Evolutionary conservation across 148 eudicot species (phyloP), one percentile per base, ranked within the genome.

Genomic region (Euryodendron excelsum): DNA sequence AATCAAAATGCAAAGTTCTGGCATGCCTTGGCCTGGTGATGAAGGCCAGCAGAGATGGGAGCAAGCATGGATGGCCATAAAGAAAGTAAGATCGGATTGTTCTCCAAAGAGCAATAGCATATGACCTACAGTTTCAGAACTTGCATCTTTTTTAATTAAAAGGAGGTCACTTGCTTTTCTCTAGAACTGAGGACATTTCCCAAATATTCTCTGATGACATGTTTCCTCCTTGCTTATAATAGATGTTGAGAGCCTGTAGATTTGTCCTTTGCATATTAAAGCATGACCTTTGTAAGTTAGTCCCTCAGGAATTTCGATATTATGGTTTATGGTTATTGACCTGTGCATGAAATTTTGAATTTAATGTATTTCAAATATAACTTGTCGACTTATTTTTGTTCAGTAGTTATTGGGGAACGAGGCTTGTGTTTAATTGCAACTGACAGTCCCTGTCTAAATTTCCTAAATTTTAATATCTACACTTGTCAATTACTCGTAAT

Each of bases 11-110:
- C 83, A 86, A 81, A 80, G 86, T 80, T 92, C 97, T 69, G 97
- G 90, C 79, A 92, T 94, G 98, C 95, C 98, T 64, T 94, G 98
- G 98, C 97, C 98, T 72, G 98, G 98, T 70, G 98, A 94, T 84
- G 98, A 92, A 87, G 95, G 97, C 82, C 86, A 80, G 65, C 80
- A 86, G 77, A 80, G 97, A 81, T 94, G 98, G 98, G 92, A 86
- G 76, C 94, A 94, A 84, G 98, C 98, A 77, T 94, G 98, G 98
- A 85, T 63, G 80, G 91, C 98, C 50, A 94, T 94, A 72, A 94
- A 92, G 84, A 94, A 89, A 94, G 98, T 94, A 72, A 77, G 74
- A 27, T 30, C 33, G 28, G 36, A 23, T 17, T 36, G 3, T 27
- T 12, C 15, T 37, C 23, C 58, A 31, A 11, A 70, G 20, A 44